A percentile compares a stretch with the other conserved stretches of the same genome.
phyloP scores from a whole-genome alignment of 306 rosid species.

The Echinosophora koreensis region DNA sequence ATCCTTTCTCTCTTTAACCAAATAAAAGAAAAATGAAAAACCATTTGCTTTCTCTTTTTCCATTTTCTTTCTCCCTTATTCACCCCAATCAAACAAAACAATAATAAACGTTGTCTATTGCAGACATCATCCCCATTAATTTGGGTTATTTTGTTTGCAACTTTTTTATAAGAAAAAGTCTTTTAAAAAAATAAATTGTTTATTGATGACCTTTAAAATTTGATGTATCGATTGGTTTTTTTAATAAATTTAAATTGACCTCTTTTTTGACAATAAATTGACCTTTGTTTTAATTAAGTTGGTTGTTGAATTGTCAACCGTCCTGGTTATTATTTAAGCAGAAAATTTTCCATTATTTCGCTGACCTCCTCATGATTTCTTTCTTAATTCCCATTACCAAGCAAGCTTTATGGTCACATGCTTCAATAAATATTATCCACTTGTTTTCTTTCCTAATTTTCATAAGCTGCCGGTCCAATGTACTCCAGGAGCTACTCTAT shows the following conservation, averaged over 20 bases:
- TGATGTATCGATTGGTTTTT: no score
- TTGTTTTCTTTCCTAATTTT: constrained; percentile 4
- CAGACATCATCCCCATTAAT: no score
- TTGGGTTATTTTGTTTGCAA: no score
- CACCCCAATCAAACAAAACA: no score
- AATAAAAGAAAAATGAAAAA: no score
- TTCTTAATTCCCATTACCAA: constrained; percentile 30
- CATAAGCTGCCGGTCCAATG: not conserved
- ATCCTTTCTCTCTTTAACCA: no score
- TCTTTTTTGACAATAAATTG: not conserved
- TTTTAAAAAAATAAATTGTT: not conserved
- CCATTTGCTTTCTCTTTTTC: no score
- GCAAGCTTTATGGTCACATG: constrained; percentile 23
- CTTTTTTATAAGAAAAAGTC: no score
- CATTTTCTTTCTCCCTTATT: no score
- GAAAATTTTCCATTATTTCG: constrained; percentile 25
- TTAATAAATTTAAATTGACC: no score
- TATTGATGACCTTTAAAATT: no score
- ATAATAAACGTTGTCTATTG: no score
- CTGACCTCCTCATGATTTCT: constrained; percentile 6
- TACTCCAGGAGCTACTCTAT: not conserved
- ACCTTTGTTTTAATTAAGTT: not conserved
- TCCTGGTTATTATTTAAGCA: constrained; percentile 8
- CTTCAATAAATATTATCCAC: constrained; percentile 37
- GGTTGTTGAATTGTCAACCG: constrained; percentile 38